Evolutionary conservation across 2,329 filamentous ascomycete species (phyloP), one percentile per base, ranked within the genome.

Genomic region (Microdochium bolleyi): DNA sequence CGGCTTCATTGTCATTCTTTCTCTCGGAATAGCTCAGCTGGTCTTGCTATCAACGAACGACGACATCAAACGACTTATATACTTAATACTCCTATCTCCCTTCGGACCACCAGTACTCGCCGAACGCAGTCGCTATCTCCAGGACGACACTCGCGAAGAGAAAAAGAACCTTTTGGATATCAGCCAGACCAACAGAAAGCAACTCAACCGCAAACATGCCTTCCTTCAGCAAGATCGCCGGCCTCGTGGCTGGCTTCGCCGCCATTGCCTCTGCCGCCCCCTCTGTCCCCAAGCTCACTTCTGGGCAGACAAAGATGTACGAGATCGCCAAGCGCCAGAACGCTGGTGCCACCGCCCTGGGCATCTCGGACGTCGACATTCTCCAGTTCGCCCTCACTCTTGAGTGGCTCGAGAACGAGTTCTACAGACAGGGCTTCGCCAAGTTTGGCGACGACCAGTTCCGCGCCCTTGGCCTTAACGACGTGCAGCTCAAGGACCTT

Each of bases 321-420:
- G 64, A 70, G 52, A 60, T 75, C 50, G 69, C 73, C 55, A 78
- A 72, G 66, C 74, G 77, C 51, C 78, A 80, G 62, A 77, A 77
- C 56, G 71, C 69, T 4, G 72, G 71, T 3, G 77, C 75, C 3
- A 68, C 69, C 8, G 72, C 73, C 13, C 63, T 70, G 2, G 77
- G 77, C 25, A 67, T 81, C 44, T 69, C 66, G 13, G 79, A 83
- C 58, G 67, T 77, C 25, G 79, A 81, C 56, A 80, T 83, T 57
- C 68, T 82, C 48, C 77, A 83, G 66, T 83, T 83, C 64, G 86
- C 86, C 56, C 73, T 89, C 53, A 89, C 86, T 5, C 76, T 89
- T 48, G 87, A 91, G 70, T 84, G 87, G 70, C 84, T 90, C 61
- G 87, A 90, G 71, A 76, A 83, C 24, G 74, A 77, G 52, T 90